Evolutionary conservation across 2,329 filamentous ascomycete genomes (phyloP).

Genomic region (Cadophora sp.): DNA sequence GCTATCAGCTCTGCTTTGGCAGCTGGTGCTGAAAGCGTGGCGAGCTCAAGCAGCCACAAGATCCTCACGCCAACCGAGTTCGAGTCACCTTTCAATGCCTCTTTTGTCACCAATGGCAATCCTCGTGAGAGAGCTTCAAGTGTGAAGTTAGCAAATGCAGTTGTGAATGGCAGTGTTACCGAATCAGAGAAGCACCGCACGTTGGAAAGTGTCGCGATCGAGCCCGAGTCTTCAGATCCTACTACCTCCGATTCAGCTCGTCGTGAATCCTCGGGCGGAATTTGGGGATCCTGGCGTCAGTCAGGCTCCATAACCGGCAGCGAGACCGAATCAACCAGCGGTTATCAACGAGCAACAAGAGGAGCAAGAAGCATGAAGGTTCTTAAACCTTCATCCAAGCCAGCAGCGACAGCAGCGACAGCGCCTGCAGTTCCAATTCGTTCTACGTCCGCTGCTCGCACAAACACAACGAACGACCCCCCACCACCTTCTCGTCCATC

Average conservation of each 20-base stretch:
- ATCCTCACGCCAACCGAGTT: constrained; percentile 26
- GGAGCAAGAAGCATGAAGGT: constrained; percentile 84
- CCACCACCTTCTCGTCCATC: constrained; percentile 49
- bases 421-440: constrained; percentile 49
- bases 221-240: constrained; percentile 26
- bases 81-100: constrained; percentile 30
- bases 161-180: constrained; percentile 27
- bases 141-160: constrained; percentile 25
- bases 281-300: constrained; percentile 77
- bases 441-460: constrained; percentile 52
- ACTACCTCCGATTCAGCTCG: constrained; percentile 40
- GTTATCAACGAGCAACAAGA: constrained; percentile 73
- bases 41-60: constrained; percentile 22
- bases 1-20: constrained; percentile 23
- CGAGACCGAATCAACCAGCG: constrained; percentile 49
- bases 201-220: constrained; percentile 21
- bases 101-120: constrained; percentile 25
- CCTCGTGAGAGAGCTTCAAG: constrained; percentile 28
- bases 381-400: constrained; percentile 74
- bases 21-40: constrained; percentile 22
- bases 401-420: constrained; percentile 52
- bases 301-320: constrained; percentile 43
- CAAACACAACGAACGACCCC: constrained; percentile 58
- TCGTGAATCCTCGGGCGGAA: constrained; percentile 59
- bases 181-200: constrained; percentile 33